These are phyloP conservation scores for Anastatica hierochuntica DNA, from an alignment of 345 rosid species.

Conservation along the genomic window DNA sequence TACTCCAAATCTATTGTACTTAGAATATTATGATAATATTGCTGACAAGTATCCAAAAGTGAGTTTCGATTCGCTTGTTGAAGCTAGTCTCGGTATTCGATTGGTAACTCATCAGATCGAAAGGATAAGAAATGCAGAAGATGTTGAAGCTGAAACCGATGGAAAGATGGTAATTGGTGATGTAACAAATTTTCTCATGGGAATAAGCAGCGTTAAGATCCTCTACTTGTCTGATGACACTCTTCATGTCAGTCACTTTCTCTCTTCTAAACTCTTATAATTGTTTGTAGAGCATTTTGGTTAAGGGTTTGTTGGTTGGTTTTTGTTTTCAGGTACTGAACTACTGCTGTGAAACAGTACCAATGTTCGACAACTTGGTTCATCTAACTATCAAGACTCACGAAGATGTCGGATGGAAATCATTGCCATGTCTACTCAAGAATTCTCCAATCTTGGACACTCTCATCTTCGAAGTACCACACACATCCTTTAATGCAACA, in stretches of 20 bases:
- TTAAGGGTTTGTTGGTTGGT: not conserved
- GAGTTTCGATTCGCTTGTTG: constrained; percentile 3
- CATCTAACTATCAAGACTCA: not conserved
- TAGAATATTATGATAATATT: not conserved
- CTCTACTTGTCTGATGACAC: not conserved
- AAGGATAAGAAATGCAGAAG: not conserved
- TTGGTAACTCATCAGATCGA: constrained; percentile 2
- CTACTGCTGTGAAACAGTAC: not conserved
- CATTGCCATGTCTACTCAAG: not conserved
- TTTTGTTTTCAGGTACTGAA: not conserved
- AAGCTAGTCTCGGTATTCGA: constrained; percentile 7
- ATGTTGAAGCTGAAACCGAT: not conserved
- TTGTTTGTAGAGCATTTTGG: not conserved
- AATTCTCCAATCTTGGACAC: not conserved
- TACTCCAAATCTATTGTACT: constrained; percentile 7
- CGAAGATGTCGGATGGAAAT: not conserved
- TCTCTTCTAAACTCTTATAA: not conserved
- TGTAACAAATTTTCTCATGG: not conserved
- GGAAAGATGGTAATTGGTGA: not conserved
- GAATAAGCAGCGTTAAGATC: not conserved
- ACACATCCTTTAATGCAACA: not conserved
- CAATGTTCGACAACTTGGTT: not conserved
- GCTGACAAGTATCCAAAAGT: not conserved
- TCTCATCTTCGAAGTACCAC: not conserved
- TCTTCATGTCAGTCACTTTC: constrained; percentile 2